These are phyloP conservation scores for Talinum fruticosum DNA, from an alignment of 148 eudicot species.

Conservation along the genomic window DNA sequence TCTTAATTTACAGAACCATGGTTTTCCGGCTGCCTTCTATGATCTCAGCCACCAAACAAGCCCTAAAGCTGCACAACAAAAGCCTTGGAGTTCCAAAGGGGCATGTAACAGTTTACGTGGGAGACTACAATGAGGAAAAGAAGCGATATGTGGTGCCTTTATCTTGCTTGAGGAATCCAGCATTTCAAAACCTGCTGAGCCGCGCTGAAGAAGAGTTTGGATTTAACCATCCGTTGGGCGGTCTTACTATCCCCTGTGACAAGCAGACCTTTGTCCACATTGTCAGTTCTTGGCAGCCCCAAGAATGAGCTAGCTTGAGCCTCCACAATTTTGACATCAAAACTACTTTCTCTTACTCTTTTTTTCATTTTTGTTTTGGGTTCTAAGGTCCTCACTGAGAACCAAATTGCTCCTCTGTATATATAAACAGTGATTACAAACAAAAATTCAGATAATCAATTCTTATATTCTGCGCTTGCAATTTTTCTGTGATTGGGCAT, in stretches of 20 bases:
- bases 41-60: conserved; percentile 32
- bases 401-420: conserved; percentile 10
- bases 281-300: conserved; percentile 6
- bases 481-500: not conserved
- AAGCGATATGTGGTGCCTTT: conserved; percentile 45
- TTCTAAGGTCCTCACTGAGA: conserved; percentile 10
- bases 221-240: conserved; percentile 57
- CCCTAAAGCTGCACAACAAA: conserved; percentile 27
- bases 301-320: not conserved
- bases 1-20: conserved; percentile 24
- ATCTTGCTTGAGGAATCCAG: conserved; percentile 45
- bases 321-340: not conserved
- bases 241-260: conserved; percentile 52
- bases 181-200: conserved; percentile 40
- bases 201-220: conserved; percentile 58
- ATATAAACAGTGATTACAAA: not conserved
- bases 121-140: conserved; percentile 27
- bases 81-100: conserved; percentile 43
- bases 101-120: conserved; percentile 54
- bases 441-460: not conserved
- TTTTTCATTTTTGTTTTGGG: not conserved
- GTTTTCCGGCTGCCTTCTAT: conserved; percentile 39
- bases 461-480: not conserved
- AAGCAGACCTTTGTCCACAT: conserved; percentile 31
- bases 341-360: not conserved